Conservation (phyloP, 192 early-diverging fungal genomes). For the Bifiguratus adelaidae region DNA sequence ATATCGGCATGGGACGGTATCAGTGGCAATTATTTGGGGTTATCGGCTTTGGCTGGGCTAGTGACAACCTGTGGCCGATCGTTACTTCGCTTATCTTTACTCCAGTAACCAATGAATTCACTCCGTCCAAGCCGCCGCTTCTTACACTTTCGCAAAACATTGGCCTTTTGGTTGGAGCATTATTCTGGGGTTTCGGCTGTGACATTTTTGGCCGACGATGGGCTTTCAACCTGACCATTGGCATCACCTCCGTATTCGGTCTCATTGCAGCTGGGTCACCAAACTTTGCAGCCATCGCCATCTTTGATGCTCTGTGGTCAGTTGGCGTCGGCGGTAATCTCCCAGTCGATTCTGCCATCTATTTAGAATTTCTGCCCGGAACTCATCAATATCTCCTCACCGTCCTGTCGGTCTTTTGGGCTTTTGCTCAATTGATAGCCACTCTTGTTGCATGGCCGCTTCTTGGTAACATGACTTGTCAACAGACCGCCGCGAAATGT, state of each 20-base stretch:
- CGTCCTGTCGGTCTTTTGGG: constrained; percentile 77
- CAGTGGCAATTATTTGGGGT: neutral
- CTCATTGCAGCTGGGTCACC: constrained; percentile 54
- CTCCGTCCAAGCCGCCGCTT: too few species aligned
- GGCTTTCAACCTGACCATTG: constrained; percentile 68
- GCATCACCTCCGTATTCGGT: constrained; percentile 61
- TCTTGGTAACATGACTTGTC: constrained; percentile 60
- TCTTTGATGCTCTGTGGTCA: constrained; percentile 55
- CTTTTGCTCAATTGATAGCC: constrained; percentile 65
- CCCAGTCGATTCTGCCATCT: constrained; percentile 60
- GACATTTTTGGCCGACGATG: constrained; percentile 64
- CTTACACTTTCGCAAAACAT: too few species aligned
- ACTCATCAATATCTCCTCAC: constrained; percentile 73
- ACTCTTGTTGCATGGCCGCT: constrained; percentile 53
- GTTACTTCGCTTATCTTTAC: too few species aligned
- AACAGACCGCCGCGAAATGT: constrained; percentile 13
- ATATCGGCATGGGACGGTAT: constrained; percentile 6
- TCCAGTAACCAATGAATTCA: too few species aligned
- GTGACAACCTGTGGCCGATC: constrained; percentile 3
- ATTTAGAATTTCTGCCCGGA: constrained; percentile 76
- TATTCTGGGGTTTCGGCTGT: constrained; percentile 69
- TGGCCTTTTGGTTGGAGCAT: constrained; percentile 76
- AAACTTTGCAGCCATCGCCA: constrained; percentile 48
- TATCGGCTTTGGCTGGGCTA: constrained; percentile 1
- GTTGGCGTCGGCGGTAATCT: constrained; percentile 66